phyloP scores from a whole-genome alignment of 2,329 filamentous ascomycete genomes.

The Fulvia fulva region DNA sequence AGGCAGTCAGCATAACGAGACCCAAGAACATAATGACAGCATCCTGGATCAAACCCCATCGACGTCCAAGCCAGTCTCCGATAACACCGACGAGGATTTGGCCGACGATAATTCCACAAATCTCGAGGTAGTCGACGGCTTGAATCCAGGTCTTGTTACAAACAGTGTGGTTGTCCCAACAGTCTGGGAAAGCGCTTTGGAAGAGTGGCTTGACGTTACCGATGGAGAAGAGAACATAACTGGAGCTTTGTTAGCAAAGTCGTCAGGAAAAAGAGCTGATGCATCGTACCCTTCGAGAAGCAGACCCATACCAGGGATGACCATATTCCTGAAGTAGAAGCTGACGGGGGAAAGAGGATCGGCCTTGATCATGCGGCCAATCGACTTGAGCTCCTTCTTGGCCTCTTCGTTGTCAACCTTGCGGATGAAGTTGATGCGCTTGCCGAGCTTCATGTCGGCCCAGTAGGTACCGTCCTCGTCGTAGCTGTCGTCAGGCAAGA shows the following conservation, averaged over 20 bases:
- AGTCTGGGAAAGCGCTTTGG: conserved; percentile 66
- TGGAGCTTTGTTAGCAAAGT: conserved; percentile 26
- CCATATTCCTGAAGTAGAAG: conserved; percentile 86
- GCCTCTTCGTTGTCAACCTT: conserved; percentile 69
- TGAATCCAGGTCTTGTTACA: conserved; percentile 79
- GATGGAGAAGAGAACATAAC: conserved; percentile 95
- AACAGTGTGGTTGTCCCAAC: conserved; percentile 61
- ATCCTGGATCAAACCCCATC: conserved; percentile 94
- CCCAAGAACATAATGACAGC: conserved; percentile 91
- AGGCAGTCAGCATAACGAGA: conserved; percentile 83
- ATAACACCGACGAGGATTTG: conserved; percentile 82
- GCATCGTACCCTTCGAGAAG: conserved; percentile 70
- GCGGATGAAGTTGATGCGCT: conserved; percentile 72
- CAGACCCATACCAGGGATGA: conserved; percentile 87
- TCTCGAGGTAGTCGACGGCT: conserved; percentile 85
- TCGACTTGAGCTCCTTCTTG: conserved; percentile 59
- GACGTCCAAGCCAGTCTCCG: conserved; percentile 78
- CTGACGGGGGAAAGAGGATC: conserved; percentile 79
- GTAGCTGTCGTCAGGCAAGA: conserved; percentile 86
- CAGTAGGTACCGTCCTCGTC: conserved; percentile 81
- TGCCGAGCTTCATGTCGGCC: conserved; percentile 72
- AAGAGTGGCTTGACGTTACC: conserved; percentile 87
- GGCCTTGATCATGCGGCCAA: conserved; percentile 77
- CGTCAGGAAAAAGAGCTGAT: not conserved
- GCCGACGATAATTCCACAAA: conserved; percentile 90